Conservation (phyloP, 2,329 filamentous ascomycete species). For the Paecilomyces dactylethromorphus region DNA sequence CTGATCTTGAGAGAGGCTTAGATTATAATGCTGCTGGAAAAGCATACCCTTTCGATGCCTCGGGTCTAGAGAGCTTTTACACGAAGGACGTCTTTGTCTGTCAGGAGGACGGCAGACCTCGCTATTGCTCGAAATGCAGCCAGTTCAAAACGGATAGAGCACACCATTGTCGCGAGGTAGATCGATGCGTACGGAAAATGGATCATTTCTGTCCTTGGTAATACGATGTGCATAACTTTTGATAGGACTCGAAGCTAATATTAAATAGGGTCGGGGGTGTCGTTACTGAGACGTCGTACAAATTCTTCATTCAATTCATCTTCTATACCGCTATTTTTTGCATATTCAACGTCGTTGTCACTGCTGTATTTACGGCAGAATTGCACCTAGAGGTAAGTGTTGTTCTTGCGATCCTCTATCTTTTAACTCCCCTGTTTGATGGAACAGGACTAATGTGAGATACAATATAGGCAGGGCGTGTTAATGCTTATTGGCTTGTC, state of each 20-base stretch:
- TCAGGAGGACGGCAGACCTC: conserved; percentile 73
- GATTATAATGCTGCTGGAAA: conserved; percentile 16
- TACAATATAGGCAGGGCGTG: conserved; percentile 21
- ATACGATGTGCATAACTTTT: conserved; percentile 6
- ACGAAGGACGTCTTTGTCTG: conserved; percentile 78
- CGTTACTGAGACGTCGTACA: conserved; percentile 77
- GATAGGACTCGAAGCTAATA: not conserved
- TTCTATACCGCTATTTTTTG: conserved; percentile 67
- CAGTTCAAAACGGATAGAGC: conserved; percentile 84
- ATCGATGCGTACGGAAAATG: conserved; percentile 80
- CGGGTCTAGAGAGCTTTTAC: conserved; percentile 70
- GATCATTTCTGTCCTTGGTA: conserved; percentile 90
- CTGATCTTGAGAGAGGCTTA: conserved; percentile 22
- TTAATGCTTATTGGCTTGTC: conserved; percentile 59
- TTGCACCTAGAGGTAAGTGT: conserved; percentile 41
- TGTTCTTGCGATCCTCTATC: conserved; percentile 1
- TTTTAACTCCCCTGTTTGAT: not conserved
- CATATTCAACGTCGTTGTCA: conserved; percentile 55
- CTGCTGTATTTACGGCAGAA: conserved; percentile 58
- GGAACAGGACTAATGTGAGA: conserved; percentile 8
- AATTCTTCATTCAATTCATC: conserved; percentile 87
- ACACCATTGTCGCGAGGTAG: conserved; percentile 78
- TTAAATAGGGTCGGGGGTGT: conserved; percentile 74
- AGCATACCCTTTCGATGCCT: conserved; percentile 48
- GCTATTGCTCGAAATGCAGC: conserved; percentile 77